phyloP scores from a whole-genome alignment of 108 stramenopile species.

The Nitzschia putrida region DNA sequence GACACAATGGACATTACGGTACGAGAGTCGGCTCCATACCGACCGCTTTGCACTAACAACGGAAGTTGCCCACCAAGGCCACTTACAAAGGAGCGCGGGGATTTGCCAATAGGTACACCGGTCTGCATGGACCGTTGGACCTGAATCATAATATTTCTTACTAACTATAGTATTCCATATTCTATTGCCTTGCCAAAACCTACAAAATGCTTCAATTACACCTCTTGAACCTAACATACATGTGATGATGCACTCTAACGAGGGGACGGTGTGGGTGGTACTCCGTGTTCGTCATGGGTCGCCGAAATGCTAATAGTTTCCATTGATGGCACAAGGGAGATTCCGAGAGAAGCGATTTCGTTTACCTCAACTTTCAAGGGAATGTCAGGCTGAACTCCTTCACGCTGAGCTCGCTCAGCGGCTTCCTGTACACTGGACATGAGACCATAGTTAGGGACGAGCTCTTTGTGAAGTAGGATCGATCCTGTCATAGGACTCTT shows the following conservation, averaged over 20 bases:
- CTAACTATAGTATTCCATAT: neutral
- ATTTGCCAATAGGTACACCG: too few species aligned
- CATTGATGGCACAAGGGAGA: slow-evolving; percentile 13
- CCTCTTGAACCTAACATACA: neutral
- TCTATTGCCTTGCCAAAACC: neutral
- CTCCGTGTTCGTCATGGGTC: neutral
- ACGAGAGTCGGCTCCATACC: too few species aligned
- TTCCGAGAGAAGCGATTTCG: slow-evolving; percentile 2
- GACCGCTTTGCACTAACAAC: too few species aligned
- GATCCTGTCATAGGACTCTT: slow-evolving; percentile 82
- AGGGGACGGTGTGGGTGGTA: neutral
- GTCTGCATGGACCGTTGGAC: too few species aligned
- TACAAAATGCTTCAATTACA: too few species aligned
- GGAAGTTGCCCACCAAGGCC: too few species aligned
- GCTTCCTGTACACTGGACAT: slow-evolving; percentile 63
- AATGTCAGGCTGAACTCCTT: neutral
- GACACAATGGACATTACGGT: too few species aligned
- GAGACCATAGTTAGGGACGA: slow-evolving; percentile 85
- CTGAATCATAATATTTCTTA: too few species aligned
- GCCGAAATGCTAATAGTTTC: slow-evolving; percentile 11
- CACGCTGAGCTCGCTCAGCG: slow-evolving; percentile 1
- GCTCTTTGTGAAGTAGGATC: slow-evolving; percentile 61
- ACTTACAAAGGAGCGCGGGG: too few species aligned
- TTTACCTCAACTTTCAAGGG: slow-evolving; percentile 4
- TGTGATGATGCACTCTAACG: neutral